Percentiles rank a stretch among this genome's conserved stretches.
Conservation (phyloP, 108 stramenopile genomes). For the Pseudonitzschia pungens region DNA sequence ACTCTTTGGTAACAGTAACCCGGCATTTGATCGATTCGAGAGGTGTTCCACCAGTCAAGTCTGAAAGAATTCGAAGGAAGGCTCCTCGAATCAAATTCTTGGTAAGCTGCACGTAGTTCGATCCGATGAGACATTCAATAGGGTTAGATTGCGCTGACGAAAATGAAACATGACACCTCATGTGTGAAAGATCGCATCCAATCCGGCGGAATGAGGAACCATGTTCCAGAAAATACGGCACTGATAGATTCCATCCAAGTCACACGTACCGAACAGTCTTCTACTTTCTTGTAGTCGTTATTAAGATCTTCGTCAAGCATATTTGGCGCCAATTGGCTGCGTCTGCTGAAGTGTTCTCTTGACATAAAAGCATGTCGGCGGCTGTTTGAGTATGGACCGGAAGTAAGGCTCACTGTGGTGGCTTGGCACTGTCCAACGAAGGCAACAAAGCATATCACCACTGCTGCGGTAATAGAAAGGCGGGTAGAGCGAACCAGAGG, state of each 20-base stretch:
- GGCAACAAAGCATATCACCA: not conserved
- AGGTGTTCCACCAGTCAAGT: constrained; percentile 54
- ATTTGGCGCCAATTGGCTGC: not conserved
- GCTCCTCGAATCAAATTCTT: constrained; percentile 39
- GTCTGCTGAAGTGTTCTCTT: not conserved
- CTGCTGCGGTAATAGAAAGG: not conserved
- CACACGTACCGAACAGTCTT: not conserved
- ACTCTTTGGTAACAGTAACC: constrained; percentile 37
- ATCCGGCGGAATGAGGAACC: too few species aligned
- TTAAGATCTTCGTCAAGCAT: not conserved
- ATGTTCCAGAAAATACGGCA: not conserved
- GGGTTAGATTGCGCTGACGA: too few species aligned
- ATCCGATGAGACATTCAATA: too few species aligned
- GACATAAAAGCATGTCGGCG: not conserved
- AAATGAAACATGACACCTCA: not conserved
- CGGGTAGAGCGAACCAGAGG: not conserved
- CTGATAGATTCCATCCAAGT: too few species aligned
- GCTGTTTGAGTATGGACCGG: constrained; percentile 4
- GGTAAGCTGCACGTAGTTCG: not conserved
- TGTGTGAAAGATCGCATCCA: not conserved
- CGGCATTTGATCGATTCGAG: constrained; percentile 58
- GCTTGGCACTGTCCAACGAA: not conserved
- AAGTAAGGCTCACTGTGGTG: constrained; percentile 5
- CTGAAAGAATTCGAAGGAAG: constrained; percentile 52
- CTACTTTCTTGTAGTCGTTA: constrained; percentile 8